Evolutionary conservation across 1,284 basidiomycete genomes (phyloP).

Genomic region (Blastosporella zonata): DNA sequence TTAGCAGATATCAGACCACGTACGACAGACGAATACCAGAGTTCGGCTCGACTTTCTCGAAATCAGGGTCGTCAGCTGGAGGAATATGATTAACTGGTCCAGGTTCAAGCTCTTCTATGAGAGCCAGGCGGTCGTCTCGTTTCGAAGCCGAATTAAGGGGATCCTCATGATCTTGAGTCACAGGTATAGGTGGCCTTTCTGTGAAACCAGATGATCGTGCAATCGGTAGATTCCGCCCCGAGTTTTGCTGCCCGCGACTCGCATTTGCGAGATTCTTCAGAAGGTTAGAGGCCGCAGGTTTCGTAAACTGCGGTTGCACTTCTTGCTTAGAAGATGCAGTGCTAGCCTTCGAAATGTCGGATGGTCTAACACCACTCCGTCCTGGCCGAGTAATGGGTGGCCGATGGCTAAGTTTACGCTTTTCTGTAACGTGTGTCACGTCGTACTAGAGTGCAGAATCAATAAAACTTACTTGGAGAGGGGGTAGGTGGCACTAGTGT

Average conservation of each 20-base stretch:
- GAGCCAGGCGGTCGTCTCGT: conserved; percentile 64
- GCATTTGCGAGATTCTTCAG: conserved; percentile 45
- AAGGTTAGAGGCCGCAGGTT: conserved; percentile 44
- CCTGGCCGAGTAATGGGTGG: conserved; percentile 2
- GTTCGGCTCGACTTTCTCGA: conserved; percentile 81
- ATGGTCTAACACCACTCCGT: background rate
- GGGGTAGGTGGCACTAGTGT: conserved; percentile 65
- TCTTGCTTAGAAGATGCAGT: conserved; percentile 3
- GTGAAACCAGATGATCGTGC: conserved; percentile 43
- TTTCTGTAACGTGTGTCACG: conserved; percentile 32
- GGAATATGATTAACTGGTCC: conserved; percentile 75
- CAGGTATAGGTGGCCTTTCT: conserved; percentile 30
- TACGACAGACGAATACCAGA: conserved; percentile 84
- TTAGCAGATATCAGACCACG: conserved; percentile 29
- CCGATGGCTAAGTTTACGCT: conserved; percentile 32
- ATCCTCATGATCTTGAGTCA: conserved; percentile 7
- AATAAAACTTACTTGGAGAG: conserved; percentile 55
- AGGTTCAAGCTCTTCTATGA: conserved; percentile 71
- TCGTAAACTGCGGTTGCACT: conserved; percentile 16
- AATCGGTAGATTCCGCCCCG: conserved; percentile 20
- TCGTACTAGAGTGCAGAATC: conserved; percentile 7
- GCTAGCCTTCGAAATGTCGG: conserved; percentile 8
- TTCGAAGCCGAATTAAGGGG: conserved; percentile 20
- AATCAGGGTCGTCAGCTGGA: conserved; percentile 66
- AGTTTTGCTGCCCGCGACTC: conserved; percentile 22